These are phyloP conservation scores for Eimeria brunetti DNA, from an alignment of 169 alveolate species.

Conservation along the genomic window DNA sequence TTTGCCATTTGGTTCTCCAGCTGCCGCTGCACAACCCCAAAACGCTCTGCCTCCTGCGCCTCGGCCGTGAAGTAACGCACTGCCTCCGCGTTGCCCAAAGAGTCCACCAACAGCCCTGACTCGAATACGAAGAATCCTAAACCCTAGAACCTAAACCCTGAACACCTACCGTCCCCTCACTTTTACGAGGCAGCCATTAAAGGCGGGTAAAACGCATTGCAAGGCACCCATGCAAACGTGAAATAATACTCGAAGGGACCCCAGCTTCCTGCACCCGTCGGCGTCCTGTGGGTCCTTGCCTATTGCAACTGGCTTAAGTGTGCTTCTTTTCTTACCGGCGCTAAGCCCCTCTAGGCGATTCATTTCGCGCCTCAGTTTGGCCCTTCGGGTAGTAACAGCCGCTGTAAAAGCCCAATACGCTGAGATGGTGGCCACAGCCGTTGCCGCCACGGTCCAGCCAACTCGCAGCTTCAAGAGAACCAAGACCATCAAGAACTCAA, in stretches of 20 bases:
- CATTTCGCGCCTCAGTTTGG: constrained; percentile 82
- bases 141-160: neutral
- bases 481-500: constrained; percentile 83
- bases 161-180: neutral
- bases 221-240: neutral
- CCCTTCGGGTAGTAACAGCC: constrained; percentile 83
- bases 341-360: constrained; percentile 83
- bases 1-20: constrained; percentile 72
- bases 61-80: constrained; percentile 82
- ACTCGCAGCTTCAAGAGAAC: constrained; percentile 80
- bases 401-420: constrained; percentile 85
- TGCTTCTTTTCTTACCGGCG: constrained; percentile 63
- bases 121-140: neutral
- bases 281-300: neutral
- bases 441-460: constrained; percentile 84
- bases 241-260: neutral
- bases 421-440: constrained; percentile 83
- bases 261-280: neutral
- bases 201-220: neutral
- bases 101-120: constrained; percentile 84
- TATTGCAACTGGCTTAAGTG: neutral
- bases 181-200: neutral
- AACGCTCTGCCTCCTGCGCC: constrained; percentile 70
- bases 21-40: constrained; percentile 71
- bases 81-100: constrained; percentile 86